Evolutionary conservation across 441 rosid genomes (phyloP).

Genomic region (Pelargonium cotyledonis): DNA sequence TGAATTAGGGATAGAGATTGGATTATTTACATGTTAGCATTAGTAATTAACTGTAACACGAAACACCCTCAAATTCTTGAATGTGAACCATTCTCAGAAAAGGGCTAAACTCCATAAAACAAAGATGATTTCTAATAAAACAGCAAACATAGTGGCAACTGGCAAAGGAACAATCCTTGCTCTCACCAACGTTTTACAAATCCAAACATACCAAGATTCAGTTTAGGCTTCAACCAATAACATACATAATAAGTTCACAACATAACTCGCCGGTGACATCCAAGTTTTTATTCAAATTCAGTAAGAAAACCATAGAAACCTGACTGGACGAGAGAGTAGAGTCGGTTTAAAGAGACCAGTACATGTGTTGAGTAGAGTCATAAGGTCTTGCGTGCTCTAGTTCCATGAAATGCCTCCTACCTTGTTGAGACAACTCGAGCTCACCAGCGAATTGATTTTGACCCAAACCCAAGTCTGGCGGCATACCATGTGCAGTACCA

Average conservation of each 20-base stretch:
- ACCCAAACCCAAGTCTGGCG: slow-evolving; percentile 45
- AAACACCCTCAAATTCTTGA: slow-evolving; percentile 5
- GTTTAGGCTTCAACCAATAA: not conserved
- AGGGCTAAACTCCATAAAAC: not conserved
- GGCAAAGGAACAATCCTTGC: slow-evolving; percentile 6
- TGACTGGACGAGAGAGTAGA: not conserved
- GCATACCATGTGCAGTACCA: slow-evolving; percentile 29
- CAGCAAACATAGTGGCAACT: not conserved
- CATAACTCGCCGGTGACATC: slow-evolving; percentile 1
- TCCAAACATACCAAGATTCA: not conserved
- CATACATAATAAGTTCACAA: not conserved
- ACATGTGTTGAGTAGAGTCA: slow-evolving; percentile 45
- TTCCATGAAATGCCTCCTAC: slow-evolving; percentile 48
- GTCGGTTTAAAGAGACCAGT: slow-evolving; percentile 53
- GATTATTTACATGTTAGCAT: no score
- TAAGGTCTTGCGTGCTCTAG: slow-evolving; percentile 50
- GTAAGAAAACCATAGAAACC: not conserved
- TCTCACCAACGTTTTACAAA: not conserved
- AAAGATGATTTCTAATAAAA: not conserved
- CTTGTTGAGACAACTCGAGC: slow-evolving; percentile 47
- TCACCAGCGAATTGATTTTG: slow-evolving; percentile 45
- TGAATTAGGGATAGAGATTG: no score
- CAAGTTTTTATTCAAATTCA: not conserved
- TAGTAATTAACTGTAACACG: slow-evolving; percentile 13
- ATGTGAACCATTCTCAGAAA: no score